Conservation (phyloP, 805 yeast species). For the Starmerella powellii region DNA sequence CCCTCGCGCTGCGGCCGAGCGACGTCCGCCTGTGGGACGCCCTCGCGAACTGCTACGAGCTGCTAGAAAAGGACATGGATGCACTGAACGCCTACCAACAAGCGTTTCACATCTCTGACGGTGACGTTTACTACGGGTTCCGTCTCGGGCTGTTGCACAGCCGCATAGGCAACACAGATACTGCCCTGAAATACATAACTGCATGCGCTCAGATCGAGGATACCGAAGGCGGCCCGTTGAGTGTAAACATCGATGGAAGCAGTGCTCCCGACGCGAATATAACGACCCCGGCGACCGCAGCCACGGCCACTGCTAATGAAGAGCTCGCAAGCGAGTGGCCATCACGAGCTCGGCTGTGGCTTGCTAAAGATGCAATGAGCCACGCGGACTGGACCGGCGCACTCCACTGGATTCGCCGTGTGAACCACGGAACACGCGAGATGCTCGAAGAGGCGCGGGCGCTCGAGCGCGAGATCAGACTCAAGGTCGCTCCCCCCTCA, state of each 20-base stretch:
- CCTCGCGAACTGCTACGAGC: conserved; percentile 76
- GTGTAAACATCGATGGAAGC: not conserved
- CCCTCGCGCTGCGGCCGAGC: conserved; percentile 73
- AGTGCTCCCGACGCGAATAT: not conserved
- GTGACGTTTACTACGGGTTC: conserved; percentile 45
- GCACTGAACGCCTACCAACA: conserved; percentile 72
- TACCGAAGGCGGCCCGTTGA: conserved; percentile 28
- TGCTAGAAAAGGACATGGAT: conserved; percentile 55
- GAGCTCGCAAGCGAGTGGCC: conserved; percentile 18
- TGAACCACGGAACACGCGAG: conserved; percentile 37
- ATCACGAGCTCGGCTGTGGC: conserved; percentile 71
- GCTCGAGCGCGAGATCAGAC: conserved; percentile 58
- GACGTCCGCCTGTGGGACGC: conserved; percentile 97
- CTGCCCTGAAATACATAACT: conserved; percentile 52
- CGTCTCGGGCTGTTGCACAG: conserved; percentile 60
- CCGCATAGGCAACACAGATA: conserved; percentile 39
- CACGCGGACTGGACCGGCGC: conserved; percentile 53
- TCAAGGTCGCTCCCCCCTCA: not conserved
- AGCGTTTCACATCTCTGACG: conserved; percentile 50
- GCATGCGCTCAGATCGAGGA: conserved; percentile 52
- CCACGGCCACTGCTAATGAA: conserved; percentile 1
- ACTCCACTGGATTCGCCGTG: conserved; percentile 56
- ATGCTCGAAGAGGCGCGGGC: conserved; percentile 73
- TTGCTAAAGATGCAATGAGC: conserved; percentile 56
- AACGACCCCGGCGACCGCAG: not conserved